Evolutionary conservation across 169 alveolate species (phyloP), one percentile per base, ranked within the genome.

Genomic region (Cryptosporidium sp.): DNA sequence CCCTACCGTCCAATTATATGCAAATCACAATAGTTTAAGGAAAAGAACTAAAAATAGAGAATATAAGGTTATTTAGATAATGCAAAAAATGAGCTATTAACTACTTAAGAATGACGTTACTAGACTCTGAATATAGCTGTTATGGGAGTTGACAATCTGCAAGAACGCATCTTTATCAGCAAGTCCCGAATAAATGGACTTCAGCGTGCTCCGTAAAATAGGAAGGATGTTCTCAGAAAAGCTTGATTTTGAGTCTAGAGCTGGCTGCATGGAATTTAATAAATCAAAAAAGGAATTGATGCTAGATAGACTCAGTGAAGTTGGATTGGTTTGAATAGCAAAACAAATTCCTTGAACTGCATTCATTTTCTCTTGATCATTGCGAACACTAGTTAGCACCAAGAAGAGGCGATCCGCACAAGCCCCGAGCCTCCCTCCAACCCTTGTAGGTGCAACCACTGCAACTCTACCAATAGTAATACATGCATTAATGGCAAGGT

Each of bases 381-480:
- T 86, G 48, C 91, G 65, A 31, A 74, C 86, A 68, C 45, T 70
- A 31, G 91, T 69, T 75, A 91, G 86, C 58, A 93, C 59, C 65
- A 71, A 26, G 84, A 92, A 93, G 85, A 92, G 74, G 10, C 67
- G 89, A 52, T 55, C 69, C 0, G 84, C 69, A 61, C 70, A 85
- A 52, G 74, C 85, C 2, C 80, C 80, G 33, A 91, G 80, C 23
- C 51, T 73, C 26, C 75, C 84, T 26, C 93, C 92, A 80, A 87
- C 74, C 85, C 69, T 65, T 3, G 74, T n/a, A 10, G 86, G 75
- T 50, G 89, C 39, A n/a, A 92, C 92, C 43, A 80, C 70, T 16
- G 92, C 93, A 39, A 91, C 71, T 3, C 96, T 67, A 4, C 93
- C 96, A 85, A 95, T 50, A 10, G 97, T 92, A 73, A 95, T 93